Percentiles rank a stretch among this genome's conserved stretches.
Conservation (phyloP, 2,329 filamentous ascomycete species). For the Alternaria postmessia region DNA sequence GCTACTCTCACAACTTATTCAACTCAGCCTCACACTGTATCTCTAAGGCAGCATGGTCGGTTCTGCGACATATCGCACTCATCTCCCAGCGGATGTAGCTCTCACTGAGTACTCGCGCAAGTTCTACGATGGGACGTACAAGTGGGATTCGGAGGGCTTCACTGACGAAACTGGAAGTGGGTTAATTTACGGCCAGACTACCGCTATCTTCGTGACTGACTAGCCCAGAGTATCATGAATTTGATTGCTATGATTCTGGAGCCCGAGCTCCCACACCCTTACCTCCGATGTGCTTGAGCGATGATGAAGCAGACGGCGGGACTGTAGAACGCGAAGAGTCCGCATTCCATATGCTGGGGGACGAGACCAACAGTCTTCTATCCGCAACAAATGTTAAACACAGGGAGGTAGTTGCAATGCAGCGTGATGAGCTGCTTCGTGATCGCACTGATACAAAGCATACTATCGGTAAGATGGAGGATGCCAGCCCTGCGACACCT, state of each 20-base stretch:
- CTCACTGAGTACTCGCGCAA: slow-evolving; percentile 35
- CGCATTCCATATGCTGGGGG: neutral
- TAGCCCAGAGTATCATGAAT: slow-evolving; percentile 22
- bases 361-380: neutral
- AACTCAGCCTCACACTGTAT: neutral
- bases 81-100: neutral
- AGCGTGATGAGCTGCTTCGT: slow-evolving; percentile 10
- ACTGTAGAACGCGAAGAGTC: neutral
- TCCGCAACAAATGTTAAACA: neutral
- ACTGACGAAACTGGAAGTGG: slow-evolving; percentile 36
- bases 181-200: neutral
- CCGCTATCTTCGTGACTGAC: neutral
- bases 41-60: neutral
- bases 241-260: slow-evolving; percentile 27
- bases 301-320: slow-evolving; percentile 4
- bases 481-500: neutral
- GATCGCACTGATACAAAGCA: slow-evolving; percentile 4
- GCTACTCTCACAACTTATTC: neutral
- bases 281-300: slow-evolving; percentile 22
- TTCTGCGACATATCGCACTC: neutral
- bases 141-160: slow-evolving; percentile 36
- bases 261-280: slow-evolving; percentile 32
- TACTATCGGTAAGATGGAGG: slow-evolving; percentile 19
- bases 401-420: neutral
- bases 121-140: slow-evolving; percentile 43